Base-by-base conservation (phyloP, 2,329 filamentous ascomycete genomes). In the Cladophialophora carrionii region DNA sequence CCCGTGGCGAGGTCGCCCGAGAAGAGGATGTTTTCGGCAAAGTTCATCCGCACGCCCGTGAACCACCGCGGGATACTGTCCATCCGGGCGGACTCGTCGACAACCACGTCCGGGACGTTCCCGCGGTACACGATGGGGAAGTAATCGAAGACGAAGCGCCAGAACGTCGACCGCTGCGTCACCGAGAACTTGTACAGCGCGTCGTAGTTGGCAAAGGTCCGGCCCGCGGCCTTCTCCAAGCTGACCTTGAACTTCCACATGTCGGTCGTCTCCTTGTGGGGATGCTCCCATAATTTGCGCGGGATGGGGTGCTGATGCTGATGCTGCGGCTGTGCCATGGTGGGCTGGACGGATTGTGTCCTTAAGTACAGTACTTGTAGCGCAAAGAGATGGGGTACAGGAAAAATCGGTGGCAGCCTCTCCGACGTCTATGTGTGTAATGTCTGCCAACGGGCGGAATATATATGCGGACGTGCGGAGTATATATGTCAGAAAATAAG, bases 1-100 rank as follows among this genome's bases (percentile, higher is more conserved):
- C 88, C 88, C 24, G 41, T 34, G 34, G 62, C 17, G 26, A 46
- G 20, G 49, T 70, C 63, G 10, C 68, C 69, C 7, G 60, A 64
- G 78, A 85, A 93, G 29, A 96, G 85, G 29, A 92, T 77, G 73
- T 95, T 96, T 78, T 96, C 91, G 4, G 90, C 88, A 74, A 88
- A 94, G 73, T 92, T 96, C 71, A 95, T 76, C 4, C 80, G 78
- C 1, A 92, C 82, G 32, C 91, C 91, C 1, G 86, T 79, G 75
- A 95, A 96, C 91, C 91, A 96, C 48, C 81, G 78, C 0, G 91
- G 91, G 4, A 94, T 63, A n/a, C 3, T 90, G 86, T 84, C 1
- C 75, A 96, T 91, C 1, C 87, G 85, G 1, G 84, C 81, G 0
- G 79, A 80, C 71, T 91, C 88, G 73, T 96, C 90, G 2, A 95